Conservation (phyloP, 2,329 filamentous ascomycete species). For the Aureobasidium mangrovei region DNA sequence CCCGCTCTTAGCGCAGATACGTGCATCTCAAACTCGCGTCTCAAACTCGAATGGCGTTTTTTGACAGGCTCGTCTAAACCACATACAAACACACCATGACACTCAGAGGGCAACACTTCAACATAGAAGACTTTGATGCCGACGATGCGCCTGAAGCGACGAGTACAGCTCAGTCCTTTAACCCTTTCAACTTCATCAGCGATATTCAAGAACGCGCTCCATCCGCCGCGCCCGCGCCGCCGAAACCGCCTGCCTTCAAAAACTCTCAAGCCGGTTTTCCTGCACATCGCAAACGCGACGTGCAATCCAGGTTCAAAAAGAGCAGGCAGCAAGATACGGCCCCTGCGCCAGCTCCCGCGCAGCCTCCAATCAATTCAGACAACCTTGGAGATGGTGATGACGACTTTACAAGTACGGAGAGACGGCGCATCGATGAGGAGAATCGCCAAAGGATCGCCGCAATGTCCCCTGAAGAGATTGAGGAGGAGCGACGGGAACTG, state of each 20-base stretch:
- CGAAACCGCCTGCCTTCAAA: constrained; percentile 56
- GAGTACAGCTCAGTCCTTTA: background rate
- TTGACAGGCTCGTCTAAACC: background rate
- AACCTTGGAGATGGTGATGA: background rate
- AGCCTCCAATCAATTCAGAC: background rate
- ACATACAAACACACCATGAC: constrained; percentile 12
- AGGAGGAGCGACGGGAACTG: constrained; percentile 70
- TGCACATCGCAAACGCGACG: constrained; percentile 69
- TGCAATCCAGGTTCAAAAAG: constrained; percentile 72
- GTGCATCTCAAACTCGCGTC: too few relatives aligned
- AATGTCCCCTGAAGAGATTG: constrained; percentile 79
- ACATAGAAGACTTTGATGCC: constrained; percentile 46
- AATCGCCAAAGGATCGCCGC: constrained; percentile 63
- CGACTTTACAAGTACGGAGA: constrained; percentile 35
- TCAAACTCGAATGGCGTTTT: too few relatives aligned
- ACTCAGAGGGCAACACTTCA: constrained; percentile 50
- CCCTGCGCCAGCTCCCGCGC: background rate
- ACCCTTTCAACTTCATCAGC: constrained; percentile 45
- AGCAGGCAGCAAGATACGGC: constrained; percentile 2
- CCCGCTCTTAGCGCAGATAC: background rate
- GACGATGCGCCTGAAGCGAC: constrained; percentile 26
- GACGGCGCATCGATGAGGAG: constrained; percentile 67
- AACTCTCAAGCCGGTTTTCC: constrained; percentile 65
- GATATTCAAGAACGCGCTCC: constrained; percentile 73
- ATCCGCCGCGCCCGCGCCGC: constrained; percentile 28